Conservation (phyloP, 768 basidiomycete genomes). For the Boletus huronensis region DNA sequence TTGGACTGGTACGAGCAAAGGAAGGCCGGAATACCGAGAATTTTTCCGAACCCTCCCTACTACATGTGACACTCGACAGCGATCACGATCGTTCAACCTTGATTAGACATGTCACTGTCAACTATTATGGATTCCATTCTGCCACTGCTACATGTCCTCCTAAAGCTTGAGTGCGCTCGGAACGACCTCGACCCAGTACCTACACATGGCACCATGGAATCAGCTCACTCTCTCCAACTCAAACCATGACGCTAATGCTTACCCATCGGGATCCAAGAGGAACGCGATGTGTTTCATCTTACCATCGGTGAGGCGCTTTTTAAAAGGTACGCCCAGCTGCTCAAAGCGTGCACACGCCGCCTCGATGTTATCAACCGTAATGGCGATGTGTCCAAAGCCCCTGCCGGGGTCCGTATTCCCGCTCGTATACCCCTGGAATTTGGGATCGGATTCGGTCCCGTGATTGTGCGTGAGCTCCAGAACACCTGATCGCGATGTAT, state of each 20-base stretch:
- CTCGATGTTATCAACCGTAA: conserved; percentile 80
- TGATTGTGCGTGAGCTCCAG: conserved; percentile 89
- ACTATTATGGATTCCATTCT: not conserved
- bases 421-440: conserved; percentile 77
- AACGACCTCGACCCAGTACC: conserved; percentile 62
- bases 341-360: conserved; percentile 84
- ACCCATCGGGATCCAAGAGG: conserved; percentile 84
- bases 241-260: conserved; percentile 6
- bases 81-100: conserved; percentile 2
- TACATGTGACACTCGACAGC: not conserved
- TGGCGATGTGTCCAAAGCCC: conserved; percentile 85
- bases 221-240: not conserved
- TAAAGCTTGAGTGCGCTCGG: conserved; percentile 33
- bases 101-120: conserved; percentile 1
- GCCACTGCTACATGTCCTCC: not conserved
- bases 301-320: conserved; percentile 84
- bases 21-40: too few species aligned
- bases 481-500: conserved; percentile 45
- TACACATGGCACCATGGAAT: conserved; percentile 15
- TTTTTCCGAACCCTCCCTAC: too few species aligned
- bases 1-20: not conserved
- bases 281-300: conserved; percentile 85
- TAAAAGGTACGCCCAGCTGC: conserved; percentile 73
- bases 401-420: conserved; percentile 83
- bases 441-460: conserved; percentile 77